Evolutionary conservation across 2,329 filamentous ascomycete genomes (phyloP).

Genomic region (Fusarium circinatum): DNA sequence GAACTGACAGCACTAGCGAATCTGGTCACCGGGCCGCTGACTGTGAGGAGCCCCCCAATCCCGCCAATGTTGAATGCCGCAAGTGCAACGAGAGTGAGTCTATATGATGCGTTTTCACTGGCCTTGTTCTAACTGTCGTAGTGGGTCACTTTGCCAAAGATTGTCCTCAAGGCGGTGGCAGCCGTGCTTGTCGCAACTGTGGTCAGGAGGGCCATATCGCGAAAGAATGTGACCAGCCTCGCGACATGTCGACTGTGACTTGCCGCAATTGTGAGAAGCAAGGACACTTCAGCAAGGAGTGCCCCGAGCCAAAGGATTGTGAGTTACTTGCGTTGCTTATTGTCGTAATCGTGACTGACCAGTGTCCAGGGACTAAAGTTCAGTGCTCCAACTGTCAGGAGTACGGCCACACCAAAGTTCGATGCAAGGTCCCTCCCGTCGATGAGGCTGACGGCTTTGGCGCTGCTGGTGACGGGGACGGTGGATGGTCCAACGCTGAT

Average conservation of each 20-base stretch:
- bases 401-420: constrained; percentile 53
- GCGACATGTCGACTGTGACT: constrained; percentile 57
- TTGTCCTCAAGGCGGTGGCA: constrained; percentile 70
- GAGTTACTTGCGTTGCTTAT: constrained; percentile 23
- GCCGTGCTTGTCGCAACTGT: constrained; percentile 69
- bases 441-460: constrained; percentile 32
- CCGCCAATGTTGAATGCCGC: constrained; percentile 71
- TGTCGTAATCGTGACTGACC: constrained; percentile 24
- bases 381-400: constrained; percentile 53
- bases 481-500: constrained; percentile 14
- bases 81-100: constrained; percentile 70
- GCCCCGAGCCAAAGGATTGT: constrained; percentile 63
- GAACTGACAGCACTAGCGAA: constrained; percentile 50
- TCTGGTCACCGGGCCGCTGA: constrained; percentile 62
- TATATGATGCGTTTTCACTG: not conserved
- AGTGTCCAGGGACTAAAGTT: constrained; percentile 51
- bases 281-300: constrained; percentile 72
- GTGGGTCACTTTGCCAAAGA: constrained; percentile 71
- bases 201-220: constrained; percentile 69
- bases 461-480: constrained; percentile 3
- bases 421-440: constrained; percentile 48
- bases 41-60: constrained; percentile 69
- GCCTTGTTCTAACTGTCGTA: constrained; percentile 44
- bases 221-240: constrained; percentile 61
- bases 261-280: constrained; percentile 71